A percentile compares a stretch with the other conserved stretches of the same genome.
phyloP scores from a whole-genome alignment of 306 rosid genomes.

The Prunus salicina region DNA sequence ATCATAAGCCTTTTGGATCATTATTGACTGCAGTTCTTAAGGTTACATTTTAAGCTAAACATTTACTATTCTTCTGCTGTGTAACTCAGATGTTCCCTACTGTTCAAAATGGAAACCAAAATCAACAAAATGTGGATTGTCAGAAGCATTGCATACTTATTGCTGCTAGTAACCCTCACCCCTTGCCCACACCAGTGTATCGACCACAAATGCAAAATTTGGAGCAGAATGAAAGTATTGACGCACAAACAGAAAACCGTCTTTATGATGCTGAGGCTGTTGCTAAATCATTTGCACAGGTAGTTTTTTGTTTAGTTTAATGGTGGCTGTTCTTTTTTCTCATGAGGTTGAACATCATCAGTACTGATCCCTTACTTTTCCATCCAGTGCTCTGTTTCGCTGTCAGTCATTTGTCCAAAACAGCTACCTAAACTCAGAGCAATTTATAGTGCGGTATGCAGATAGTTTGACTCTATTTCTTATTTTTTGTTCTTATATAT shows the following conservation, averaged over 20 bases:
- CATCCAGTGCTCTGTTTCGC: conserved; percentile 80
- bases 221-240: conserved; percentile 76
- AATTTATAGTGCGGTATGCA: conserved; percentile 74
- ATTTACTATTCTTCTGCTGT: neutral
- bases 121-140: conserved; percentile 73
- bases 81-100: conserved; percentile 69
- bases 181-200: conserved; percentile 85
- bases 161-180: conserved; percentile 91
- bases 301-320: conserved; percentile 20
- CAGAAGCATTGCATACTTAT: conserved; percentile 88
- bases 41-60: neutral
- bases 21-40: neutral
- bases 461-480: conserved; percentile 3
- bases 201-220: conserved; percentile 67
- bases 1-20: neutral
- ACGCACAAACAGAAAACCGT: conserved; percentile 60
- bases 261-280: conserved; percentile 84
- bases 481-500: neutral
- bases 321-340: conserved; percentile 7
- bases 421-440: conserved; percentile 79
- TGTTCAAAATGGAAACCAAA: conserved; percentile 62
- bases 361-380: conserved; percentile 22
- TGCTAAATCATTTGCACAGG: conserved; percentile 88
- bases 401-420: conserved; percentile 89
- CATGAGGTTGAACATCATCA: neutral